Conservation (phyloP, 179 eudicot genomes). For the Vitellaria paradoxa region DNA sequence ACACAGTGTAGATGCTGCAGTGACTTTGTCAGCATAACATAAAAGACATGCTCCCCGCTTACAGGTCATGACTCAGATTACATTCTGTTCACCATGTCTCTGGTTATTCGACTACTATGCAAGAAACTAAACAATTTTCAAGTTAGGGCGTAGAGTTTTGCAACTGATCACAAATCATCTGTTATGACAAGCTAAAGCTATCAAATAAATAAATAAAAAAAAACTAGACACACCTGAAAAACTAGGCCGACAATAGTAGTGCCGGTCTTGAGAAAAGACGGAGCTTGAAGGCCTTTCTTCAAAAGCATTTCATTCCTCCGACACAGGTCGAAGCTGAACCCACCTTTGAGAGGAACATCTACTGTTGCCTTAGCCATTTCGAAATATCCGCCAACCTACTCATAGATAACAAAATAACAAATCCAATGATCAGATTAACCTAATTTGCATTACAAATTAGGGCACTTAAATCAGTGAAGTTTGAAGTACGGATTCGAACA, state of each 20-base stretch:
- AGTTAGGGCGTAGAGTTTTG: neutral
- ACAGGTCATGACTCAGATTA: neutral
- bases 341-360: slow-evolving; percentile 65
- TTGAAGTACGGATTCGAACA: neutral
- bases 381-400: neutral
- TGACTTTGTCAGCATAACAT: neutral
- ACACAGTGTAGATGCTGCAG: neutral
- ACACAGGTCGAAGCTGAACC: slow-evolving; percentile 70
- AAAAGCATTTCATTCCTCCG: slow-evolving; percentile 66
- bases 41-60: too few relatives aligned
- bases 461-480: neutral
- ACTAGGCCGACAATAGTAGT: slow-evolving; percentile 75
- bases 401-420: neutral
- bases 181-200: neutral
- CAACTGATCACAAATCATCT: neutral
- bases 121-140: neutral
- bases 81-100: neutral
- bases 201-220: neutral
- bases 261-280: slow-evolving; percentile 68
- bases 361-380: slow-evolving; percentile 43
- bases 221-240: slow-evolving; percentile 39
- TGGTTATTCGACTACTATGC: too few relatives aligned
- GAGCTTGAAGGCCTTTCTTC: slow-evolving; percentile 50
- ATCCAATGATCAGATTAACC: slow-evolving; percentile 19
- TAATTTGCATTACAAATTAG: neutral